Evolutionary conservation across 768 basidiomycete species (phyloP), one percentile per base, ranked within the genome.

Genomic region (Postia placenta): DNA sequence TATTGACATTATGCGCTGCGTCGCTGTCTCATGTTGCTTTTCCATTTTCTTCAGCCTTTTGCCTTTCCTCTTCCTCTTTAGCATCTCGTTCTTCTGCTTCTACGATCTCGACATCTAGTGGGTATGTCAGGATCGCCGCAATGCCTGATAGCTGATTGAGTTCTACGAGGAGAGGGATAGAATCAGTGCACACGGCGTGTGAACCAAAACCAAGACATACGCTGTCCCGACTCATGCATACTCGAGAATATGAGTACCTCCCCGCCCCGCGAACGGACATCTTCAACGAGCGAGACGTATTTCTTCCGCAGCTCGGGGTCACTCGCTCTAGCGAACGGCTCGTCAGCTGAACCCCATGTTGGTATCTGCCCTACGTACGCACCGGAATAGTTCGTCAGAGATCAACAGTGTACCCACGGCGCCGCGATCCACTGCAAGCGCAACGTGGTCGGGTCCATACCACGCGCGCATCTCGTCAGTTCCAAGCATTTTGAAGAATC

Each of bases 191-290:
- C n/a, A 36, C 23, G 25, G 19, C 26, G 25, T 37, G 25, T 22
- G 6, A 33, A 51, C 12, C 38, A 30, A 24, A 30, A 19, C 14
- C 24, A 33, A 24, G 20, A 45, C 49, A 60, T 61, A 95, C 93
- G 94, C 75, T 97, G 93, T 12, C 96, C 96, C 19, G 90, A 92
- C 69, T 99, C 96, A 63, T 99, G 96, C 96, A 99, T 98, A 60
- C 93, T 97, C 3, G 95, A 98, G 67, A 98, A 99, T 55, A 97
- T 93, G 17, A 97, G 74, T 4, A 93, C 93, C 62, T 98, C 94
- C 22, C 84, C 95, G 22, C 93, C 92, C 55, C 87, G 90, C 40
- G 81, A 76, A 57, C 86, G 83, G 14, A 97, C 92, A 28, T 80
- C 81, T 66, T 99, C 95, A 0, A 95, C 92, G 28, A 98, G 73